Conservation (phyloP, 2,329 filamentous ascomycete genomes). For the Fusarium stilboides region DNA sequence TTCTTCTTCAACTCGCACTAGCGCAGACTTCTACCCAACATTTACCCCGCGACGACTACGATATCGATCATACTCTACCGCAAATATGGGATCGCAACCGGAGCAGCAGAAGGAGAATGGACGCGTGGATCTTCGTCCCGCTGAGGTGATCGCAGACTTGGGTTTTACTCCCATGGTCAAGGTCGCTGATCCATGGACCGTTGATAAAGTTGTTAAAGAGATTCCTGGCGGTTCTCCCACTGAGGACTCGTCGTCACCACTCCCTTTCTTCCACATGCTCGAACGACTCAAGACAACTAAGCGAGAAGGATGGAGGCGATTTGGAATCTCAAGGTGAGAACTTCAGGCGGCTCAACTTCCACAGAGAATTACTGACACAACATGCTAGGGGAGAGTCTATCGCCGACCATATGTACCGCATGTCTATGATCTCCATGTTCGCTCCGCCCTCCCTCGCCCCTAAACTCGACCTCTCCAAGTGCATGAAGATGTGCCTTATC, state of each 20-base stretch:
- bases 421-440: conserved; percentile 96
- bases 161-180: conserved; percentile 57
- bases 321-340: conserved; percentile 76
- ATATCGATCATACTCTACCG: conserved; percentile 15
- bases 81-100: conserved; percentile 52
- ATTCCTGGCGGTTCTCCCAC: conserved; percentile 70
- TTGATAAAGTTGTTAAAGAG: conserved; percentile 75
- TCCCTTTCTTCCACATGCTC: conserved; percentile 95
- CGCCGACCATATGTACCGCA: conserved; percentile 99
- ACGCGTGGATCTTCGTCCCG: conserved; percentile 37
- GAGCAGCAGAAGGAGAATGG: conserved; percentile 39
- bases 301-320: conserved; percentile 94
- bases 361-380: conserved; percentile 4
- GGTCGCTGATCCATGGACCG: conserved; percentile 67
- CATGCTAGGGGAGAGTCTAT: conserved; percentile 85
- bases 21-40: conserved; percentile 1
- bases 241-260: conserved; percentile 77
- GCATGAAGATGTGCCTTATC: conserved; percentile 94
- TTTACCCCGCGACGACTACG: conserved; percentile 32
- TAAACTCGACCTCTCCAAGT: conserved; percentile 82
- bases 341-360: fast-evolving
- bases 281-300: conserved; percentile 96
- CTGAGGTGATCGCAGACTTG: conserved; percentile 47
- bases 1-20: conserved; percentile 7
- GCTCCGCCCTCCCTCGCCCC: conserved; percentile 81